Conservation (phyloP, 176 grass and related monocot species). For the Triticum turgidum region DNA sequence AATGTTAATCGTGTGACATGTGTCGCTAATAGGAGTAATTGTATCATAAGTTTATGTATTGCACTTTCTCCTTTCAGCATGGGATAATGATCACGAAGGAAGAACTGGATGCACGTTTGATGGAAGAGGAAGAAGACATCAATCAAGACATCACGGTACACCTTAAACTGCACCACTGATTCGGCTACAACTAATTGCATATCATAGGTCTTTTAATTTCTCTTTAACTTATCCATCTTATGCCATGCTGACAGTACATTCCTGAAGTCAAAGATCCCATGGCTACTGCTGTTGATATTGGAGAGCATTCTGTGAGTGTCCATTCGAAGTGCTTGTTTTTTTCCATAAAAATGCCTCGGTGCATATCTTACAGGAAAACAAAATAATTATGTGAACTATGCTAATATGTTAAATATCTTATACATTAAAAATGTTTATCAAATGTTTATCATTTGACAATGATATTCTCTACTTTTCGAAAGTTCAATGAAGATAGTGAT, state of each 20-base stretch:
- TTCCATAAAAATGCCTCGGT: not conserved
- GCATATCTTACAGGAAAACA: conserved; percentile 6
- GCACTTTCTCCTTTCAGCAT: conserved; percentile 50
- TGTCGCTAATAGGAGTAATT: not conserved
- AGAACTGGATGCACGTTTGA: conserved; percentile 71
- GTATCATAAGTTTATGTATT: conserved; percentile 13
- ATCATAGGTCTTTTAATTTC: not conserved
- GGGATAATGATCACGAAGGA: conserved; percentile 74
- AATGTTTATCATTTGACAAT: conserved; percentile 4
- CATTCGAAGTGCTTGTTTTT: conserved; percentile 26
- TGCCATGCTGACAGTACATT: conserved; percentile 57
- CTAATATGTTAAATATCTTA: not conserved
- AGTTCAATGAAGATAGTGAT: conserved; percentile 81
- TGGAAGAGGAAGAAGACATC: conserved; percentile 55
- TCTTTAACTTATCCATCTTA: conserved; percentile 17
- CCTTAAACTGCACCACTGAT: conserved; percentile 15
- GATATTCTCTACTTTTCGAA: conserved; percentile 33
- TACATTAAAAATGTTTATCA: conserved; percentile 14
- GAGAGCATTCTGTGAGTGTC: conserved; percentile 78
- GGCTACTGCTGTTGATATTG: conserved; percentile 93
- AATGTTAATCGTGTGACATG: not conserved
- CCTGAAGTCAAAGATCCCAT: conserved; percentile 71
- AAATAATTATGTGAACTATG: conserved; percentile 14
- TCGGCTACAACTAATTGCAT: conserved; percentile 19
- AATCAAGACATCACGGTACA: conserved; percentile 64